Percentiles rank a stretch among this genome's conserved stretches.
Conservation (phyloP, 148 eudicot species). For the Linanthus parryae region DNA sequence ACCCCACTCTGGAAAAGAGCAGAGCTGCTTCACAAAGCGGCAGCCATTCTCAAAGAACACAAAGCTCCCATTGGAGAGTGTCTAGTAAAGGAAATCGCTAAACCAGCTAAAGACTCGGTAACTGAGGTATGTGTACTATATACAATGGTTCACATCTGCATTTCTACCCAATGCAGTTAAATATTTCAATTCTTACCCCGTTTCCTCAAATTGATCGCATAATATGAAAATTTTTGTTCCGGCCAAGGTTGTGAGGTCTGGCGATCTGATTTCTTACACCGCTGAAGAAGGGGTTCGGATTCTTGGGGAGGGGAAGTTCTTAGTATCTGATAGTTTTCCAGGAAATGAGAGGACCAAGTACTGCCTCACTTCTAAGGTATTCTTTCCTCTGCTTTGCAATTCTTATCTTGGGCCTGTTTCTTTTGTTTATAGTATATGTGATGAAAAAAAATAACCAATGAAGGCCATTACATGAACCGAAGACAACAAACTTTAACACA, state of each 20-base stretch:
- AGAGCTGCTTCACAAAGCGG: conserved; percentile 95
- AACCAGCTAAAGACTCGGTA: conserved; percentile 94
- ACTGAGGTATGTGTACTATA: conserved; percentile 62
- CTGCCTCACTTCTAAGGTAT: conserved; percentile 94
- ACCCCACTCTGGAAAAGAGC: conserved; percentile 98
- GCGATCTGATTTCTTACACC: conserved; percentile 88
- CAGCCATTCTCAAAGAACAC: conserved; percentile 88
- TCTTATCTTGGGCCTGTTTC: no score
- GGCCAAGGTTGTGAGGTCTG: conserved; percentile 89
- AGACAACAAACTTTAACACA: no score
- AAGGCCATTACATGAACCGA: no score
- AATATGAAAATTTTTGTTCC: conserved; percentile 7
- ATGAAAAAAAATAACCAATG: no score
- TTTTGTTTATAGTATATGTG: no score
- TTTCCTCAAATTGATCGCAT: not conserved
- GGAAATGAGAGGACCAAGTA: conserved; percentile 98
- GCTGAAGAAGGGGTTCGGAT: conserved; percentile 99
- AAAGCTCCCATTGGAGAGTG: conserved; percentile 85
- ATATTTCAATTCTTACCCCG: no score
- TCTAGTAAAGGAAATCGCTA: conserved; percentile 91
- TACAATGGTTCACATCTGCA: not conserved
- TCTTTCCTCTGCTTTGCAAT: no score
- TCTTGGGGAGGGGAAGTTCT: conserved; percentile 86
- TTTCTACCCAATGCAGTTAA: not conserved
- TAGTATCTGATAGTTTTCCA: conserved; percentile 98